Conservation (phyloP, 1,284 basidiomycete genomes). For the Pterula multifida region DNA sequence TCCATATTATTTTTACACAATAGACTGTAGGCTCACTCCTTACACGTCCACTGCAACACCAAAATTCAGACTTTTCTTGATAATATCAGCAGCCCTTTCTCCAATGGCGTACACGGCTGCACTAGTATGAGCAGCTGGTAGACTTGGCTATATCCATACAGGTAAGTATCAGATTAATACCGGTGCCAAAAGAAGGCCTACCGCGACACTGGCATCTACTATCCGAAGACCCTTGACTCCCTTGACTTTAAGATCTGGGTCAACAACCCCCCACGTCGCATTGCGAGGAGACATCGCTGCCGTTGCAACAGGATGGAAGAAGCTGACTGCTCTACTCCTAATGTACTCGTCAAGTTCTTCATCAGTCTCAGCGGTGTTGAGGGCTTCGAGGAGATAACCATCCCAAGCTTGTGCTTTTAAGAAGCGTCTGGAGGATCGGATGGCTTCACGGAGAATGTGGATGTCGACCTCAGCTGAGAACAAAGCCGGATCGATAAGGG, state of each 20-base stretch:
- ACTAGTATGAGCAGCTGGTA: constrained; percentile 2
- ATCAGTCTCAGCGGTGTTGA: constrained; percentile 9
- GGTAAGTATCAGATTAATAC: background rate
- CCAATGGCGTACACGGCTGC: background rate
- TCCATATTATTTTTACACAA: no score
- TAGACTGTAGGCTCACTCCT: no score
- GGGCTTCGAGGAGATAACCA: constrained; percentile 10
- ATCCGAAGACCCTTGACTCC: constrained; percentile 11
- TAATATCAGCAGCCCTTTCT: constrained; percentile 3
- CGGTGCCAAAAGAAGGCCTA: constrained; percentile 6
- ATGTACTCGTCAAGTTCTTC: constrained; percentile 10
- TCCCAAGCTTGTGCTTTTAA: constrained; percentile 10
- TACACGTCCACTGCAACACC: background rate
- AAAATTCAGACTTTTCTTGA: background rate
- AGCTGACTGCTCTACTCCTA: constrained; percentile 7
- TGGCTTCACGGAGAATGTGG: constrained; percentile 9
- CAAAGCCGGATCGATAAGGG: constrained; percentile 19
- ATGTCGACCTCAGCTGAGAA: constrained; percentile 13
- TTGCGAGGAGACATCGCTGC: constrained; percentile 9
- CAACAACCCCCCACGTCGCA: constrained; percentile 10
- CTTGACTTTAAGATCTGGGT: constrained; percentile 13
- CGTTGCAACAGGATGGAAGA: constrained; percentile 10
- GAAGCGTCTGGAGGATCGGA: constrained; percentile 10
- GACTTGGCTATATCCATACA: background rate
- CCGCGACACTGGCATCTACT: constrained; percentile 13